Evolutionary conservation across 2,329 filamentous ascomycete genomes (phyloP), one percentile per base, ranked within the genome.

Genomic region (Colletotrichum melonis): DNA sequence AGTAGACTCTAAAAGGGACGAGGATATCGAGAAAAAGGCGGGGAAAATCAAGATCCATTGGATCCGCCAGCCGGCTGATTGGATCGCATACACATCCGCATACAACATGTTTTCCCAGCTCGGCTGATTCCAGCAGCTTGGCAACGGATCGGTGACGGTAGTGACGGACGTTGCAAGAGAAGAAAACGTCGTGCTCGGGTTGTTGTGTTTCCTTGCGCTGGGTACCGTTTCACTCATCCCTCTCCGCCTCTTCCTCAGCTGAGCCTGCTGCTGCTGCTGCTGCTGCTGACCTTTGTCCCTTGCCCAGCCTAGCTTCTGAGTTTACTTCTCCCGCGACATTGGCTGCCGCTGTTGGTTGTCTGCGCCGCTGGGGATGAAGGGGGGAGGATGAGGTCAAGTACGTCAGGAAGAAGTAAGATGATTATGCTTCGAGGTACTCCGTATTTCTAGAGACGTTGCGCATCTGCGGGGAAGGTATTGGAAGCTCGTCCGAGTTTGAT

Each of bases 31-130:
- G 16, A 30, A 30, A 28, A 30, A 38, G 59, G 16, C 57, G 59
- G 38, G 59, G 59, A 28, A 49, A 49, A n/a, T 14, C 38, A 26
- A 62, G 35, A 46, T 63, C 26, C n/a, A 54, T 54, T 63, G 60
- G 60, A n/a, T n/a, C 60, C 28, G 46, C 12, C 46, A 54, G 60
- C 28, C 60, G 60, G 60, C 55, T 70, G 68, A 67, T 70, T 70
- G 68, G 55, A 49, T 38, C 66, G 66, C 66, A 35, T 68, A 54
- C 66, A 32, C 28, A 32, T n/a, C 1, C 28, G 26, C 60, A 52
- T 52, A 35, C 42, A 62, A 30, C 58, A 46, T 19, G 35, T 38
- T 55, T 60, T 26, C 55, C 64, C 55, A 24, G 64, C 32, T 38
- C 55, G 55, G 55, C 59, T 32, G 54, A 32, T 60, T 67, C 66